phyloP scores from a whole-genome alignment of 2,329 filamentous ascomycete genomes.

The Metarhizium brunneum region DNA sequence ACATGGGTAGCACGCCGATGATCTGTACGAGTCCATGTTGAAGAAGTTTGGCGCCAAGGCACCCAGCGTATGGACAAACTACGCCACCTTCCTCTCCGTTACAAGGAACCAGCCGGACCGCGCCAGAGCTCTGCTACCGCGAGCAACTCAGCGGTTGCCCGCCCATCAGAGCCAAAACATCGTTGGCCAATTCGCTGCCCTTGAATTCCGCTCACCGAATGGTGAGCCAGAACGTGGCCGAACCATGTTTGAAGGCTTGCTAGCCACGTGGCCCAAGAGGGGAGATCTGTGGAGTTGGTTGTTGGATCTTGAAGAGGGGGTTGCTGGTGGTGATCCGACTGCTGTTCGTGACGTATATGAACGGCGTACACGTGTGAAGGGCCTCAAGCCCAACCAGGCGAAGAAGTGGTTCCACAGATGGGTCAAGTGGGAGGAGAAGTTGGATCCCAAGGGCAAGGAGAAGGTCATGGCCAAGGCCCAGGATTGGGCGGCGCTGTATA shows the following conservation, averaged over 20 bases:
- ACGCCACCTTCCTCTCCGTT: constrained; percentile 84
- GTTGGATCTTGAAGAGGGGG: constrained; percentile 70
- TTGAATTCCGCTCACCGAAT: constrained; percentile 79
- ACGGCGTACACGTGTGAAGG: constrained; percentile 58
- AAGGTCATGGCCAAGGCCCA: constrained; percentile 62
- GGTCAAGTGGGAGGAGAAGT: constrained; percentile 76
- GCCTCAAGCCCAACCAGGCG: constrained; percentile 72
- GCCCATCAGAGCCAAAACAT: constrained; percentile 54
- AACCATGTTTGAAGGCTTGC: constrained; percentile 84
- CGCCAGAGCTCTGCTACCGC: constrained; percentile 67
- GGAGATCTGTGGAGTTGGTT: constrained; percentile 90
- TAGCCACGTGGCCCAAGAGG: constrained; percentile 79
- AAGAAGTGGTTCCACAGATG: constrained; percentile 87
- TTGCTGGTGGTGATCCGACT: constrained; percentile 41
- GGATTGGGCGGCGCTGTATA: constrained; percentile 54
- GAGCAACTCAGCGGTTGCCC: constrained; percentile 77
- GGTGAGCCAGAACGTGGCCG: constrained; percentile 86
- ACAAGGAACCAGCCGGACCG: constrained; percentile 60
- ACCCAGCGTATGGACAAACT: constrained; percentile 84
- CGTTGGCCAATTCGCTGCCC: constrained; percentile 78
- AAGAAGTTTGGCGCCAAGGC: constrained; percentile 82
- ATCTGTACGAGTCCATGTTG: constrained; percentile 73
- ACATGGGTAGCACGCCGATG: constrained; percentile 65
- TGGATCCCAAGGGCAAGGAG: constrained; percentile 58
- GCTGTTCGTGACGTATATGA: constrained; percentile 73